A percentile compares a stretch with the other conserved stretches of the same genome.
phyloP scores from a whole-genome alignment of 345 rosid genomes.

The Camelina sativa region DNA sequence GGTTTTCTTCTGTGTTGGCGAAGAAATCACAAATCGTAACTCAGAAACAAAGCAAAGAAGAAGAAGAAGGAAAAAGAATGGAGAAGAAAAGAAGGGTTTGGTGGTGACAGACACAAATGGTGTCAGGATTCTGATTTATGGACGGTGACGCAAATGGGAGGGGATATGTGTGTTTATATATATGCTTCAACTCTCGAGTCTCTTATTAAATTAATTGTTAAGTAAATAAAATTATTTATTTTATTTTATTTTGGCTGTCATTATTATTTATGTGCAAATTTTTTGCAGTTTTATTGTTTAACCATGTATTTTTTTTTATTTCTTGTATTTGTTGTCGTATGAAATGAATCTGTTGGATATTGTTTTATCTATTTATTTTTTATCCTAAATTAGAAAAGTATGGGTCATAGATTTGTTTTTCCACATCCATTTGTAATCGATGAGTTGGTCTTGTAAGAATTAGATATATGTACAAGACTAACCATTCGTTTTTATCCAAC shows the following conservation, averaged over 20 bases:
- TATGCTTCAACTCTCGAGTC: conserved; percentile 3
- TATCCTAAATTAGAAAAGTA: not conserved
- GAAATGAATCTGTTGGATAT: conserved; percentile 18
- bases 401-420: not conserved
- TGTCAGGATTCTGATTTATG: conserved; percentile 22
- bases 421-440: conserved; percentile 5
- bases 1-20: conserved; percentile 11
- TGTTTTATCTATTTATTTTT: conserved; percentile 18
- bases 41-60: conserved; percentile 20
- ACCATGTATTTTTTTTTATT: not conserved
- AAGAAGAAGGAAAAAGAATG: not conserved
- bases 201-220: not conserved
- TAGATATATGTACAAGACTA: not conserved
- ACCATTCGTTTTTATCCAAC: conserved; percentile 16
- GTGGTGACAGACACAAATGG: conserved; percentile 35
- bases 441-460: conserved; percentile 8
- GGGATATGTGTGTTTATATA: conserved; percentile 11
- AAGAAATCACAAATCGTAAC: conserved; percentile 17
- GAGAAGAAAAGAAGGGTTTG: conserved; percentile 36
- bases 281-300: not conserved
- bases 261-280: not conserved
- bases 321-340: not conserved
- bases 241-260: not conserved
- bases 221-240: not conserved
- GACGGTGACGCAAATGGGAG: conserved; percentile 31